Evolutionary conservation across 2,329 filamentous ascomycete genomes (phyloP).

Genomic region (Alternaria viburni): DNA sequence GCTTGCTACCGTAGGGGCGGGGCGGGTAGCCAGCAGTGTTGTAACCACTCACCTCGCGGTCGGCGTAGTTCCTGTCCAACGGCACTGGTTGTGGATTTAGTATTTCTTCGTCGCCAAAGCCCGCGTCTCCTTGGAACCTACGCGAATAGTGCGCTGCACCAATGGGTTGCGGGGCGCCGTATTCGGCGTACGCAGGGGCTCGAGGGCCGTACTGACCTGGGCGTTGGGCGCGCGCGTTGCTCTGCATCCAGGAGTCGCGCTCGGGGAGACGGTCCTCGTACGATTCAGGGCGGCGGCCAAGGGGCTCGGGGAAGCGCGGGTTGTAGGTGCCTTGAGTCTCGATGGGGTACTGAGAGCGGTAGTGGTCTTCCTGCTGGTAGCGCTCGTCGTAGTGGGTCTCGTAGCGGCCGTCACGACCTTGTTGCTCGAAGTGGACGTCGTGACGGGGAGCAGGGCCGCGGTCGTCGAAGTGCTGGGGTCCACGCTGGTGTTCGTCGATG

Average conservation of each 20-base stretch:
- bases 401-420: slow-evolving; percentile 17
- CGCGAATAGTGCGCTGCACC: slow-evolving; percentile 40
- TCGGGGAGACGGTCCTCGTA: slow-evolving; percentile 47
- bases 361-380: slow-evolving; percentile 27
- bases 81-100: slow-evolving; percentile 48
- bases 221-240: slow-evolving; percentile 20
- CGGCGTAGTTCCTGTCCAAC: slow-evolving; percentile 31
- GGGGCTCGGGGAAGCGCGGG: slow-evolving; percentile 26
- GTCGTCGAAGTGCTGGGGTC: slow-evolving; percentile 33
- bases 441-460: slow-evolving; percentile 28
- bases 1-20: slow-evolving; percentile 13
- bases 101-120: slow-evolving; percentile 46
- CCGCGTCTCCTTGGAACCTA: slow-evolving; percentile 44
- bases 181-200: slow-evolving; percentile 37
- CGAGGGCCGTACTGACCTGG: slow-evolving; percentile 24
- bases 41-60: slow-evolving; percentile 42
- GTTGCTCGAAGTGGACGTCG: slow-evolving; percentile 30
- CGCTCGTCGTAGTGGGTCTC: slow-evolving; percentile 28
- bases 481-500: slow-evolving; percentile 27
- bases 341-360: slow-evolving; percentile 26
- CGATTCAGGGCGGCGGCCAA: slow-evolving; percentile 41
- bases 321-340: slow-evolving; percentile 13
- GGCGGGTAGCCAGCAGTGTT: slow-evolving; percentile 10
- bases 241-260: slow-evolving; percentile 44
- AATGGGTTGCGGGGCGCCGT: slow-evolving; percentile 38